These are phyloP conservation scores for Phialophora tarda DNA, from an alignment of 2,329 filamentous ascomycete species.

Conservation along the genomic window DNA sequence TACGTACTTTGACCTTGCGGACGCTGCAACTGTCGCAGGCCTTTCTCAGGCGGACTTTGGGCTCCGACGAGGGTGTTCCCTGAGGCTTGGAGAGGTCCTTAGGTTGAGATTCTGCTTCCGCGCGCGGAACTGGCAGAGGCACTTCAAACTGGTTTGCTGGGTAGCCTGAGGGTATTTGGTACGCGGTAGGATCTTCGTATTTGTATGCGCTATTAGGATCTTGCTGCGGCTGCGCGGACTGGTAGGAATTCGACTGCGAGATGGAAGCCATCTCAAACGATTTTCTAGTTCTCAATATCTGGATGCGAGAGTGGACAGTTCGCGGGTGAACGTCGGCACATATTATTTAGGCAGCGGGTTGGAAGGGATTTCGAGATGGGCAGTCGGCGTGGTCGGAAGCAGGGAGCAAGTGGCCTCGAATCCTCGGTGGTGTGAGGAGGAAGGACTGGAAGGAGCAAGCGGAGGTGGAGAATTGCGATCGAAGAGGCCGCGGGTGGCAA, in stretches of 20 bases:
- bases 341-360: slow-evolving; percentile 12
- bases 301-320: slow-evolving; percentile 14
- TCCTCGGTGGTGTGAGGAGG: slow-evolving; percentile 8
- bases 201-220: slow-evolving; percentile 32
- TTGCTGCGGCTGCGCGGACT: slow-evolving; percentile 26
- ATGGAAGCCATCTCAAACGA: slow-evolving; percentile 32
- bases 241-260: slow-evolving; percentile 29
- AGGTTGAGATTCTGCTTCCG: slow-evolving; percentile 19
- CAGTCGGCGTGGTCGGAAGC: slow-evolving; percentile 21
- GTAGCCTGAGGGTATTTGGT: slow-evolving; percentile 32
- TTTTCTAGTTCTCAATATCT: slow-evolving; percentile 11
- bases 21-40: slow-evolving; percentile 61
- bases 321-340: slow-evolving; percentile 36
- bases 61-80: slow-evolving; percentile 31
- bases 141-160: slow-evolving; percentile 34
- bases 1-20: slow-evolving; percentile 58
- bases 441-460: slow-evolving; percentile 1
- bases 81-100: slow-evolving; percentile 24
- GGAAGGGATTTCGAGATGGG: slow-evolving; percentile 11
- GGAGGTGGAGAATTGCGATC: slow-evolving; percentile 10
- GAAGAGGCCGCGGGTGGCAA: not conserved
- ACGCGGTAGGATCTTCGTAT: slow-evolving; percentile 34
- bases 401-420: slow-evolving; percentile 8
- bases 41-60: slow-evolving; percentile 54
- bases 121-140: slow-evolving; percentile 23